Evolutionary conservation across 352 stramenopile genomes (phyloP).

Genomic region (Paralagenidium karlingii): DNA sequence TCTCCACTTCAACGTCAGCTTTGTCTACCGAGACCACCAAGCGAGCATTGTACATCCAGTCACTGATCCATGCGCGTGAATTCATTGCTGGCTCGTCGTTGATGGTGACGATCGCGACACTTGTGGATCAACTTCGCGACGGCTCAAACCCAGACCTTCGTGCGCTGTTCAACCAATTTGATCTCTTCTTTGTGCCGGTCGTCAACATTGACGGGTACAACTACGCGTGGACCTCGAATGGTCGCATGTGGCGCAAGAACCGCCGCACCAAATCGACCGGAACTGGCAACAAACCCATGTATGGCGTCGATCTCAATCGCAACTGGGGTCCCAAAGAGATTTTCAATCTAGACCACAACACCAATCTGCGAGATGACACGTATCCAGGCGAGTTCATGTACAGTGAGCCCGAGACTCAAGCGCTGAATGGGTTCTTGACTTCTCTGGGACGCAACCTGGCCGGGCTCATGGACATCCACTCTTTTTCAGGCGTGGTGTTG

Average conservation of each 20-base stretch:
- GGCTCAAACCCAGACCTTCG: constrained; percentile 14
- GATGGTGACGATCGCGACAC: constrained; percentile 13
- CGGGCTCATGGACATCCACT: constrained; percentile 14
- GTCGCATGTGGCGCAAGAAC: constrained; percentile 20
- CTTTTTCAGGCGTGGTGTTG: constrained; percentile 14
- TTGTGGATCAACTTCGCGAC: constrained; percentile 11
- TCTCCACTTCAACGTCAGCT: constrained; percentile 5
- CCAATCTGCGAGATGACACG: constrained; percentile 7
- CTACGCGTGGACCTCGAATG: constrained; percentile 9
- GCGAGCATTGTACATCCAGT: constrained; percentile 13
- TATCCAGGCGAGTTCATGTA: constrained; percentile 13
- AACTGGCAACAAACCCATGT: constrained; percentile 6
- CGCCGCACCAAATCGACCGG: constrained; percentile 6
- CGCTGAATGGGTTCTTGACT: constrained; percentile 16
- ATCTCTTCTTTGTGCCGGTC: constrained; percentile 20
- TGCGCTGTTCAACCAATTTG: constrained; percentile 11
- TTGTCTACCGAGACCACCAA: constrained; percentile 5
- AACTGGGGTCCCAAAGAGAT: constrained; percentile 14
- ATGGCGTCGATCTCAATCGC: constrained; percentile 20
- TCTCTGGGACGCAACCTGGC: constrained; percentile 9
- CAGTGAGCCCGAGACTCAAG: constrained; percentile 14
- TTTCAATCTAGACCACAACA: constrained; percentile 10
- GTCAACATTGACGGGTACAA: constrained; percentile 19
- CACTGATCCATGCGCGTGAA: constrained; percentile 18
- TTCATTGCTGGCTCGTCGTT: constrained; percentile 14